Conservation (phyloP, 1,284 basidiomycete genomes). For the Cerrena zonata region DNA sequence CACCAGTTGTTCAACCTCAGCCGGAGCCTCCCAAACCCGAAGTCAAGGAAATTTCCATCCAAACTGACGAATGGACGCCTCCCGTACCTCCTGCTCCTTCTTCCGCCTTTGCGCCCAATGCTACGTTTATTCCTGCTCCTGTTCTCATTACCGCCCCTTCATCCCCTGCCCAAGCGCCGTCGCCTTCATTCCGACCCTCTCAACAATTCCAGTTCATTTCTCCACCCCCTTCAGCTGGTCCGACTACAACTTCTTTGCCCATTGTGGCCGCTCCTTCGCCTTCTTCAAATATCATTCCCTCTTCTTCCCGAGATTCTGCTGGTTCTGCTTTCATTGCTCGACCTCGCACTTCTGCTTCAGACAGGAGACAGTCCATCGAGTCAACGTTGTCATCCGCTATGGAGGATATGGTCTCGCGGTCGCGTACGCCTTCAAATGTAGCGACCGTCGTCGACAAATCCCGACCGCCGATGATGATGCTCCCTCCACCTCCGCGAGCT, state of each 20-base stretch:
- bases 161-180: slow-evolving; percentile 13
- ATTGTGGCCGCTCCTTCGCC: slow-evolving; percentile 34
- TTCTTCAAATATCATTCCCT: slow-evolving; percentile 25
- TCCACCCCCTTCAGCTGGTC: slow-evolving; percentile 38
- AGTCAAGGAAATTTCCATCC: slow-evolving; percentile 65
- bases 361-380: slow-evolving; percentile 50
- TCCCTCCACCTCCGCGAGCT: slow-evolving; percentile 77
- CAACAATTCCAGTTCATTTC: slow-evolving; percentile 70
- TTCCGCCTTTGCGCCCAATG: slow-evolving; percentile 25
- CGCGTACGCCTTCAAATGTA: slow-evolving; percentile 53
- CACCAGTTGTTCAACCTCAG: background rate
- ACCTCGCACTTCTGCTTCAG: slow-evolving; percentile 36
- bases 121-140: too few species aligned
- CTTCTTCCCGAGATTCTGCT: slow-evolving; percentile 40
- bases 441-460: slow-evolving; percentile 63
- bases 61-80: slow-evolving; percentile 69
- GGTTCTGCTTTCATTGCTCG: slow-evolving; percentile 38
- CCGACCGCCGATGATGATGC: slow-evolving; percentile 76
- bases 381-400: slow-evolving; percentile 52
- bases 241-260: slow-evolving; percentile 26
- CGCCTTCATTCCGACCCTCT: slow-evolving; percentile 29
- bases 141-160: slow-evolving; percentile 18
- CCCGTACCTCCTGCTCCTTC: slow-evolving; percentile 30
- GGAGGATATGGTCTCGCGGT: slow-evolving; percentile 40
- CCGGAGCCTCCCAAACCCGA: slow-evolving; percentile 47